These are phyloP conservation scores for Acanthamoeba triangularis DNA, from an alignment of 208 protist species.

Conservation along the genomic window DNA sequence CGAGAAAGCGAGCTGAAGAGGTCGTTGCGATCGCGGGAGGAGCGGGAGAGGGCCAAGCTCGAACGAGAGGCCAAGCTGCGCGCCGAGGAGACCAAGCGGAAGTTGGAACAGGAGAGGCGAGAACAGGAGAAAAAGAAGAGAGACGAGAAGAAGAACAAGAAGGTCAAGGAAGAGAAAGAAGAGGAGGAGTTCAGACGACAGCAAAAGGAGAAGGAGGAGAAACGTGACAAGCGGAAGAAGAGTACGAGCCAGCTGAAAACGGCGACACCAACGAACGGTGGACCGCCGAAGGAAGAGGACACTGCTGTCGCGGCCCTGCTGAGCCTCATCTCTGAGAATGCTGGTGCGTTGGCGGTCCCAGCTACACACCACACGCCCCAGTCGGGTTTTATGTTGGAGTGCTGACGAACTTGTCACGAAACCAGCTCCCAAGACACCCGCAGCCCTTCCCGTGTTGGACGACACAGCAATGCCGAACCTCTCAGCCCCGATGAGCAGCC, in stretches of 20 bases:
- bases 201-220: not conserved
- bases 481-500: not conserved
- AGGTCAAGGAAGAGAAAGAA: not conserved
- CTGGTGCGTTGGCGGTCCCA: not conserved
- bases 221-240: not conserved
- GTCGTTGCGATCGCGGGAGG: slow-evolving; percentile 24
- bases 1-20: slow-evolving; percentile 10
- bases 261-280: not conserved
- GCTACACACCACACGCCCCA: not conserved
- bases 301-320: slow-evolving; percentile 18
- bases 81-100: not conserved
- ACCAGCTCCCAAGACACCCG: not conserved
- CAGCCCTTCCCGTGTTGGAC: not conserved
- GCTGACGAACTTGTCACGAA: too few species aligned
- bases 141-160: not conserved
- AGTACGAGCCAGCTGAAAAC: not conserved
- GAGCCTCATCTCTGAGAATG: slow-evolving; percentile 6
- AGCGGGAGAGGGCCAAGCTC: not conserved
- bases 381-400: not conserved
- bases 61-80: slow-evolving; percentile 9
- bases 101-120: not conserved
- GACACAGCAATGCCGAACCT: not conserved
- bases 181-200: not conserved
- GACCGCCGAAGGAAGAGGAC: slow-evolving; percentile 8
- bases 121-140: not conserved